Percentiles rank a stretch among this genome's conserved stretches.
Evolutionary conservation across 768 basidiomycete genomes (phyloP).

Genomic region (Dioszegia hungarica): DNA sequence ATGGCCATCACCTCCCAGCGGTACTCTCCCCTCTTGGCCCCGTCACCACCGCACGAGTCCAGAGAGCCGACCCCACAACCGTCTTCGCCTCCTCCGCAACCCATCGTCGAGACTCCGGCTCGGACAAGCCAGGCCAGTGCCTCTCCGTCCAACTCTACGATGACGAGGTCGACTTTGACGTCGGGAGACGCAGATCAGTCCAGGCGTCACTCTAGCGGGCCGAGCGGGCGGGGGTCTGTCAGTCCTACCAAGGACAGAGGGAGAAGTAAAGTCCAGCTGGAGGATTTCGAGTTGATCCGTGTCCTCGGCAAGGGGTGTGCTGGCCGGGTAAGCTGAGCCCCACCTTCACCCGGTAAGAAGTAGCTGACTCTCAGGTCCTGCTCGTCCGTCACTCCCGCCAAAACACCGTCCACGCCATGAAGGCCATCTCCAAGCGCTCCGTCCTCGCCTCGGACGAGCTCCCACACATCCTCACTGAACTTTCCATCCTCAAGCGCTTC

Average conservation of each 20-base stretch:
- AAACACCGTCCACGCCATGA: conserved; percentile 77
- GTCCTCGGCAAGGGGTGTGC: conserved; percentile 97
- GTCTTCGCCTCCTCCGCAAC: no score
- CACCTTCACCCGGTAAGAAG: background rate
- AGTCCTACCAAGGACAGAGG: conserved; percentile 1
- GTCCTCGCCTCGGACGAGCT: conserved; percentile 95
- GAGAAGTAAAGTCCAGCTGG: conserved; percentile 49
- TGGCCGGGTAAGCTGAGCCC: conserved; percentile 64
- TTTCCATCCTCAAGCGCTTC: conserved; percentile 90
- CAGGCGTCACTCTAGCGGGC: background rate
- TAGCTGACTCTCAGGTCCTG: conserved; percentile 50
- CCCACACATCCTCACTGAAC: conserved; percentile 92
- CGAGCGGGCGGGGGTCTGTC: background rate
- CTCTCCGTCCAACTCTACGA: no score
- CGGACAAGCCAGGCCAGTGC: no score
- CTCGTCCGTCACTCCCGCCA: conserved; percentile 76
- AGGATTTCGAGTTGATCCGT: conserved; percentile 96
- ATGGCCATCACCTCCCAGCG: no score
- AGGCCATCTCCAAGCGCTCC: conserved; percentile 96
- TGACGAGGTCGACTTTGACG: no score
- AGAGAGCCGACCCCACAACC: no score
- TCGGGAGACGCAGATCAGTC: background rate
- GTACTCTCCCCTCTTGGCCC: no score
- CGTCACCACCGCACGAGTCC: no score
- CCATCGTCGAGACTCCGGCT: no score